Evolutionary conservation across 2,329 filamentous ascomycete species (phyloP), one percentile per base, ranked within the genome.

Genomic region (Monilinia vaccinii-corymbosi): DNA sequence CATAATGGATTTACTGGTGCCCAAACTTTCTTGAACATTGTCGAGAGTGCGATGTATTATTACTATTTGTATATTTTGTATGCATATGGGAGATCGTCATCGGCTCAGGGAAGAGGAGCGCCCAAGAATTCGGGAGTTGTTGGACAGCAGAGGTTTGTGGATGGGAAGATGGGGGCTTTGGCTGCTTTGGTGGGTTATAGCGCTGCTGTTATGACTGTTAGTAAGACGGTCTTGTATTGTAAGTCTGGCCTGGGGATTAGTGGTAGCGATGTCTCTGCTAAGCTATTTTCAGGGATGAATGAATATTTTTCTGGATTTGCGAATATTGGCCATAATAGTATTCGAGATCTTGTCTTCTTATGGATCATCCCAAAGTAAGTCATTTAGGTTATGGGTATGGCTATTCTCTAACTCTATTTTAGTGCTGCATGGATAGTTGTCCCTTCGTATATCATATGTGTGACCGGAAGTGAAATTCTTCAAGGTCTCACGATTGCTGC

Each of bases 221-320:
- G 81, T 68, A 89, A 89, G 76, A 88, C 86, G 2, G 68, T 84
- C 31, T 70, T 89, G 7, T 89, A 89, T 67, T 83, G 85, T 85
- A 66, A 75, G 79, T 76, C 46, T 64, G 55, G 16, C 34, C 14
- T 51, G 10, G 13, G 16, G 25, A 8, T 21, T 25, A 1, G 16
- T 40, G 21, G 23, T 25, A 1, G 16, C 11, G 14, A 42, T 38
- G 10, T 21, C 25, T 50, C 13, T 53, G 42, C 61, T 65, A 38
- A 65, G 36, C 32, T 16, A 18, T 3, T 51, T 51, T 42, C 63
- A 83, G 83, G 79, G 75, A 69, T 85, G 56, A 83, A 83, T 62
- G 84, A 88, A 69, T 76, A 77, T 46, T 84, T 78, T 67, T 81
- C 80, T 50, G 81, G 77, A 8, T 88, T 84, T 64, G 73, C 76